Evolutionary conservation across 2,329 filamentous ascomycete genomes (phyloP).

Genomic region (Dactylella cylindrospora): DNA sequence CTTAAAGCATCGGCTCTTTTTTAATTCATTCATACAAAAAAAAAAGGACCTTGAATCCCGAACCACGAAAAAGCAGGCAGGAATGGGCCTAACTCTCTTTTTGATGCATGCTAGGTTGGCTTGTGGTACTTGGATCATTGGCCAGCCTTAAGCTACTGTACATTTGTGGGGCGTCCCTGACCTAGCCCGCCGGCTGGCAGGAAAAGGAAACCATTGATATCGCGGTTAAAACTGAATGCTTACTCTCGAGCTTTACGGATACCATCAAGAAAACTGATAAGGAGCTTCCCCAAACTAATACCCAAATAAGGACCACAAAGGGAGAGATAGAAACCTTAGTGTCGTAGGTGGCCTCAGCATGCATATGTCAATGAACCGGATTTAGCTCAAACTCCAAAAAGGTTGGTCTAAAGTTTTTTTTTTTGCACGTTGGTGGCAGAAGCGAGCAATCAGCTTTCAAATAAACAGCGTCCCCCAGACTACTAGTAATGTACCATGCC

Average conservation of each 20-base stretch:
- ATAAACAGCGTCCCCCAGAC: too few relatives aligned
- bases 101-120: conserved; percentile 14
- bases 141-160: conserved; percentile 39
- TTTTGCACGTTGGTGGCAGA: too few relatives aligned
- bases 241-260: conserved; percentile 40
- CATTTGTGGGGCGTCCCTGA: conserved; percentile 41
- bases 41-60: conserved; percentile 23
- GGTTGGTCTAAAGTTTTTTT: too few relatives aligned
- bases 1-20: conserved; percentile 23
- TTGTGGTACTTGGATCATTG: conserved; percentile 31
- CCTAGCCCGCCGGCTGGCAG: conserved; percentile 25
- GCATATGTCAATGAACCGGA: conserved; percentile 36
- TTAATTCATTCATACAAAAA: conserved; percentile 1
- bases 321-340: conserved; percentile 38
- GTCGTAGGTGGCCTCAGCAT: conserved; percentile 28
- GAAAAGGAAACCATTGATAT: conserved; percentile 29
- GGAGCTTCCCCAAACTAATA: conserved; percentile 15
- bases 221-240: conserved; percentile 37
- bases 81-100: conserved; percentile 28
- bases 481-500: too few relatives aligned
- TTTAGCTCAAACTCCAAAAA: conserved; percentile 22
- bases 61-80: too few relatives aligned
- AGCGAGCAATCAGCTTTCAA: too few relatives aligned
- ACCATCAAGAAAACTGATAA: conserved; percentile 42
- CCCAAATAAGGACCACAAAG: conserved; percentile 30